Evolutionary conservation across 2,329 filamentous ascomycete species (phyloP), one percentile per base, ranked within the genome.

Genomic region (Ciborinia camelliae): DNA sequence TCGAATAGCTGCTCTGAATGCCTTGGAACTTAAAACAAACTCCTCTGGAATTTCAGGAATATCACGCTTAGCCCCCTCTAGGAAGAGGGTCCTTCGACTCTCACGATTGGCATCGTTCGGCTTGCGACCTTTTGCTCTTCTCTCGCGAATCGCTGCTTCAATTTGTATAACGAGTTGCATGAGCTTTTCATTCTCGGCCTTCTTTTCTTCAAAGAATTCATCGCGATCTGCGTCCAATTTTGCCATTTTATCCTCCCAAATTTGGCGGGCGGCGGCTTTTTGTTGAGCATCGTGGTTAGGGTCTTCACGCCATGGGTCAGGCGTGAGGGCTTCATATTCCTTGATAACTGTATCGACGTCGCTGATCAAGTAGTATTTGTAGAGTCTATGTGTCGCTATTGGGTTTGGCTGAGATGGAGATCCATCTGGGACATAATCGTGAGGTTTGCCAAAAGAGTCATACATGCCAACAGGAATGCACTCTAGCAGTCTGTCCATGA

Each of bases 361-460:
- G 9, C 55, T 50, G 10, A 60, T 67, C 12, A 73, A 58, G 52
- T 74, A 74, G 47, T 71, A 72, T 47, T 71, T 71, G 57, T 75
- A 73, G 8, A 75, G 68, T 59, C 72, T 64, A 20, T 70, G 69
- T 15, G 62, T 59, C 15, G 47, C 35, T 30, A 20, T 32, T 58
- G 32, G 39, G 59, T 35, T 58, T 5, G 58, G n/a, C 32, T 20
- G 15, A n/a, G 55, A 41, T 30, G 35, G 55, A n/a, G 47, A 37
- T 18, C 23, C 59, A 48, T 73, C 67, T 5, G 71, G 71, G 23
- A 71, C 68, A 35, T 69, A 72, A 59, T 73, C 70, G 43, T 74
- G 73, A 15, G 73, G 71, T 63, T 75, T 75, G 35, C 69, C 63
- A 48, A 71, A 75, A 8, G 71, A 73, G 60, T 75, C 73, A 47